Conservation (phyloP, 73 alveolate species). For the Symbiodinium natans region DNA sequence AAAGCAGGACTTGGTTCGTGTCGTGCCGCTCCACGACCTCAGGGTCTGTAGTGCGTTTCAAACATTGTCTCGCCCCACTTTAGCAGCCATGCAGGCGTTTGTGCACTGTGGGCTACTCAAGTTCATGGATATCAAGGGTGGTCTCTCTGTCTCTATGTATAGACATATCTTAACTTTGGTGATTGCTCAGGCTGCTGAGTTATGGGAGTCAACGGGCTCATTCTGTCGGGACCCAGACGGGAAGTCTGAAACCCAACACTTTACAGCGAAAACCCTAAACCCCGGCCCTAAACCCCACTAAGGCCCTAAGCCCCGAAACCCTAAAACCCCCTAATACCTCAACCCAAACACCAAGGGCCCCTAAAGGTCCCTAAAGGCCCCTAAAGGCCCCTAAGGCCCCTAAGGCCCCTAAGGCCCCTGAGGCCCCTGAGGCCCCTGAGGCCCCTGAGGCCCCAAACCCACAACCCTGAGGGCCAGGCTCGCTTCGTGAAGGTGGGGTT, state of each 20-base stretch:
- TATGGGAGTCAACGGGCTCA: too few species aligned
- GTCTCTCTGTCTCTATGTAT: not conserved
- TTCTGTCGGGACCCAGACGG: too few species aligned
- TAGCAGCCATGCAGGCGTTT: not conserved
- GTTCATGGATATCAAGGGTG: not conserved
- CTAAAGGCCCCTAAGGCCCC: too few species aligned
- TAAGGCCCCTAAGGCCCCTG: too few species aligned
- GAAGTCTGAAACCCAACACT: too few species aligned
- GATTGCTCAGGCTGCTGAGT: not conserved
- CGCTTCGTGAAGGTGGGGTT: slow-evolving; percentile 90
- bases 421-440: too few species aligned
- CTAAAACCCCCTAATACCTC: too few species aligned
- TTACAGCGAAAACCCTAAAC: not conserved
- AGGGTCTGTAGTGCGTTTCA: not conserved
- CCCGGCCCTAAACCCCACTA: not conserved
- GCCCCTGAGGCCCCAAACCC: too few species aligned
- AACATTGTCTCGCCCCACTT: not conserved
- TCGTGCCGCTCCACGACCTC: slow-evolving; percentile 87
- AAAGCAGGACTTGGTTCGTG: slow-evolving; percentile 65
- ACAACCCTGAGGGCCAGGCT: slow-evolving; percentile 28
- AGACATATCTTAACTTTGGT: not conserved
- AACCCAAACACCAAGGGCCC: too few species aligned
- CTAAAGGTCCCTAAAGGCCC: too few species aligned
- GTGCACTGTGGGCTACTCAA: not conserved
- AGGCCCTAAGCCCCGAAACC: too few species aligned